Evolutionary conservation across 768 basidiomycete genomes (phyloP).

Genomic region (Amanita inopinata): DNA sequence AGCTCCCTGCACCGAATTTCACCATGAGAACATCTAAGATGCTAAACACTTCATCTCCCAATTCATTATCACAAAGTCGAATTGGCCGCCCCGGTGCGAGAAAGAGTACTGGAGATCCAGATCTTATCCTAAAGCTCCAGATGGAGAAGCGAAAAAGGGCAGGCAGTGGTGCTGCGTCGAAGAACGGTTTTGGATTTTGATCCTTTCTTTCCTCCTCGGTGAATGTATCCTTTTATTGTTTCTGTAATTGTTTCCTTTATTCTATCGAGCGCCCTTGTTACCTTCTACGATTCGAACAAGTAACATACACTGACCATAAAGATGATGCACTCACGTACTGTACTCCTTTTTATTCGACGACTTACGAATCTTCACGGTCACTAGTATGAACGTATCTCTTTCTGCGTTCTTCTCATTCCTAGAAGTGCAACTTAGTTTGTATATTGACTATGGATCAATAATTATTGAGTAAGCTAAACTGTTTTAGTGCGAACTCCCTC

Average conservation of each 20-base stretch:
- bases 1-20: constrained; percentile 3
- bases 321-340: constrained; percentile 4
- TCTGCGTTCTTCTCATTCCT: neutral
- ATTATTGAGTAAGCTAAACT: neutral
- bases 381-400: neutral
- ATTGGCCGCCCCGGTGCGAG: constrained; percentile 33
- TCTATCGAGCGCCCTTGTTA: neutral
- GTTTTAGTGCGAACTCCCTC: neutral
- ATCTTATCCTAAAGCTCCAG: constrained; percentile 5
- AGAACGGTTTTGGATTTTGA: constrained; percentile 6
- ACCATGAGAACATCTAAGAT: constrained; percentile 7
- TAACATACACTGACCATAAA: constrained; percentile 7
- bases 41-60: constrained; percentile 14
- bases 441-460: constrained; percentile 2
- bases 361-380: constrained; percentile 3
- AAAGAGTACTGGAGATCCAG: constrained; percentile 21
- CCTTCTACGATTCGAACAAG: neutral
- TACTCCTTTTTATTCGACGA: constrained; percentile 7
- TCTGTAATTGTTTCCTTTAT: neutral
- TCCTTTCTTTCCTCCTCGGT: neutral
- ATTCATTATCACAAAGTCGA: constrained; percentile 28
- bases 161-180: constrained; percentile 2
- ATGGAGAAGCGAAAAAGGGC: constrained; percentile 11
- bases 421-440: constrained; percentile 7
- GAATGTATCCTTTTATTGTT: constrained; percentile 1